A percentile compares a stretch with the other conserved stretches of the same genome.
Conservation (phyloP, 352 stramenopile species). For the Globisporangium perplexum region DNA sequence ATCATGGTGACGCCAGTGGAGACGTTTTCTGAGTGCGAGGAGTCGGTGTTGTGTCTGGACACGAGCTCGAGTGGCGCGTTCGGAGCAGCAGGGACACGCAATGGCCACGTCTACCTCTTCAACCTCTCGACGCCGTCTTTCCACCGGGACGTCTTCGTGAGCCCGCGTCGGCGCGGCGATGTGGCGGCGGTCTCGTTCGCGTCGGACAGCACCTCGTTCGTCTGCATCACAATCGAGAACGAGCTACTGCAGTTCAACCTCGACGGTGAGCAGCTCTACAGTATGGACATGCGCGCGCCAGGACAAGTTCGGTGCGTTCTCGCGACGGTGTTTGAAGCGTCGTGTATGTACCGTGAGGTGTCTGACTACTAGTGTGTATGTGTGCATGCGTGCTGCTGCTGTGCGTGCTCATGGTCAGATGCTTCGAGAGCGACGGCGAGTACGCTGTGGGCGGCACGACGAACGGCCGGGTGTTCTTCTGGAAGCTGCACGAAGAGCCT, state of each 20-base stretch:
- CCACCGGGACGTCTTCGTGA: slow-evolving; percentile 28
- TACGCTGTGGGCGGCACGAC: slow-evolving; percentile 67
- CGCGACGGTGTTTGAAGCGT: neutral
- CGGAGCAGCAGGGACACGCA: slow-evolving; percentile 45
- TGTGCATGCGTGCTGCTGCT: neutral
- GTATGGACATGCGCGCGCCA: slow-evolving; percentile 37
- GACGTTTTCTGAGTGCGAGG: slow-evolving; percentile 58
- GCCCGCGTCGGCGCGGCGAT: slow-evolving; percentile 23
- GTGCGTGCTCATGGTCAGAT: slow-evolving; percentile 13
- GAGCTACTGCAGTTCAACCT: slow-evolving; percentile 60
- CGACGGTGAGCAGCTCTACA: slow-evolving; percentile 36
- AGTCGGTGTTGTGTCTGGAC: slow-evolving; percentile 61
- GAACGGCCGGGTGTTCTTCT: slow-evolving; percentile 57
- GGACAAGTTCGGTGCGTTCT: slow-evolving; percentile 44
- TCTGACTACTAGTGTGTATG: neutral
- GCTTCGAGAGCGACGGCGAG: slow-evolving; percentile 67
- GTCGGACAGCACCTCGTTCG: slow-evolving; percentile 38
- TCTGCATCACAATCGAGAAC: slow-evolving; percentile 69
- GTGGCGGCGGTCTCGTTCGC: slow-evolving; percentile 55
- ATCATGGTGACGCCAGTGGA: slow-evolving; percentile 43
- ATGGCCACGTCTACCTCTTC: slow-evolving; percentile 54
- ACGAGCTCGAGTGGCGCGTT: slow-evolving; percentile 48
- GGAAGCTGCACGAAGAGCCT: slow-evolving; percentile 40
- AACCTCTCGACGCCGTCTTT: slow-evolving; percentile 23
- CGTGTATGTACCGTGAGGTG: neutral